These are phyloP conservation scores for Stephania japonica DNA, from an alignment of 164 flowering plant genomes.

Conservation along the genomic window DNA sequence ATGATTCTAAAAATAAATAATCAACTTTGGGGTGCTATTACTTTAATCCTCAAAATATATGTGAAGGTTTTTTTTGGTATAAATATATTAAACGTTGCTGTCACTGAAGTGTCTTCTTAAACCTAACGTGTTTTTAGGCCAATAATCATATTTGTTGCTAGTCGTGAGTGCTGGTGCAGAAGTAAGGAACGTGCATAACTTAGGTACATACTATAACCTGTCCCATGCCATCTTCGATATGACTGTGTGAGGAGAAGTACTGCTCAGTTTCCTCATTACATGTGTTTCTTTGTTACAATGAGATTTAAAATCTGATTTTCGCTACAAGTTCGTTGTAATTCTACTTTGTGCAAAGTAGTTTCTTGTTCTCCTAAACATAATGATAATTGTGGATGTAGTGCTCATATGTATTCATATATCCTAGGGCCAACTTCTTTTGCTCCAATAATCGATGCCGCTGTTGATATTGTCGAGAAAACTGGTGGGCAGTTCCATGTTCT, in stretches of 20 bases:
- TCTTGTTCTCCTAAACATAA: neutral
- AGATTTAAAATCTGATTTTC: neutral
- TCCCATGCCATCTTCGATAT: neutral
- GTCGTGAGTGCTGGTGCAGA: neutral
- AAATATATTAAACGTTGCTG: too few species aligned
- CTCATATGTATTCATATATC: conserved; percentile 1
- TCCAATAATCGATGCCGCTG: conserved; percentile 66
- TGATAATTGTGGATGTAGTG: neutral
- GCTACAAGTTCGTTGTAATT: neutral
- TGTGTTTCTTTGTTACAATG: neutral
- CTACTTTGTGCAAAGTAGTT: neutral
- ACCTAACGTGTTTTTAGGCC: neutral
- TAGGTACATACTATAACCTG: too few species aligned
- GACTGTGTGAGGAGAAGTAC: neutral
- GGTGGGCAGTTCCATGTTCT: conserved; percentile 70
- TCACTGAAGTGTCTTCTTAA: neutral
- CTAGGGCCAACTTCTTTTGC: conserved; percentile 79
- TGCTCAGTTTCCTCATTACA: neutral
- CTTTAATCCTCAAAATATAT: too few species aligned
- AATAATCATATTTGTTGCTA: neutral
- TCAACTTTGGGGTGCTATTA: too few species aligned
- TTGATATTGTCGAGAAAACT: conserved; percentile 61
- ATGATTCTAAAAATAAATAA: too few species aligned
- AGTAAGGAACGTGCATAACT: neutral
- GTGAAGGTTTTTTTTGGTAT: too few species aligned